These are phyloP conservation scores for Aspergillus ellipticus DNA, from an alignment of 495 filamentous ascomycete genomes.

Conservation along the genomic window DNA sequence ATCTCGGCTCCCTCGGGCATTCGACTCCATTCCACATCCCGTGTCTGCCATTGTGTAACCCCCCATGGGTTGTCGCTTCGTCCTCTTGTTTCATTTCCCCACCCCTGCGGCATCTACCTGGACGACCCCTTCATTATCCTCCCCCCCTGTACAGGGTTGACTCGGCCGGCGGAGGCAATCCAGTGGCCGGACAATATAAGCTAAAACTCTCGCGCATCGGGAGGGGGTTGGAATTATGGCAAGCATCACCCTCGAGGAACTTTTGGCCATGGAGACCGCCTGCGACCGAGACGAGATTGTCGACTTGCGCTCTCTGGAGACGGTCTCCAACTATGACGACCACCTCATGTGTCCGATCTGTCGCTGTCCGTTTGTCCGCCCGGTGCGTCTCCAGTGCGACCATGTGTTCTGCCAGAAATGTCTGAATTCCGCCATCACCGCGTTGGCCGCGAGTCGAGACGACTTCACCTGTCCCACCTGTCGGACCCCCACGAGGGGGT, in stretches of 20 bases:
- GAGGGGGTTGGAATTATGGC: background rate
- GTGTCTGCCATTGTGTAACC: constrained; percentile 16
- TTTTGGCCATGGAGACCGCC: constrained; percentile 32
- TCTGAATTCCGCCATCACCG: constrained; percentile 56
- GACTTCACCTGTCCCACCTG: constrained; percentile 46
- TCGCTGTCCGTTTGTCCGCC: constrained; percentile 66
- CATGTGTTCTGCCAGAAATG: constrained; percentile 75
- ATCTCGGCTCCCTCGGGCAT: background rate
- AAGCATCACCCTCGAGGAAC: constrained; percentile 34
- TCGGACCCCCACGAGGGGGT: constrained; percentile 34
- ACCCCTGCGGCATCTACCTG: constrained; percentile 13
- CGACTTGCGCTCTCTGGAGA: constrained; percentile 70
- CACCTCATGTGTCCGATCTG: constrained; percentile 85
- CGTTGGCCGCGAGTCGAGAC: constrained; percentile 33
- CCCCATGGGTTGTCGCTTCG: constrained; percentile 18
- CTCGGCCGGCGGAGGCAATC: background rate
- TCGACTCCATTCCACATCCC: background rate
- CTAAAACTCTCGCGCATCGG: background rate
- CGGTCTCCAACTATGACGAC: constrained; percentile 64
- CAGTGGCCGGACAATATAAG: background rate
- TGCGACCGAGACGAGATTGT: constrained; percentile 34
- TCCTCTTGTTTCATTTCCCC: constrained; percentile 22
- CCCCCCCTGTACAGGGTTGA: constrained; percentile 1
- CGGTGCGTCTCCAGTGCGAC: constrained; percentile 69
- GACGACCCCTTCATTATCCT: constrained; percentile 14